These are phyloP conservation scores for Fusarium sp. DNA, from an alignment of 2,329 filamentous ascomycete species.

Conservation along the genomic window DNA sequence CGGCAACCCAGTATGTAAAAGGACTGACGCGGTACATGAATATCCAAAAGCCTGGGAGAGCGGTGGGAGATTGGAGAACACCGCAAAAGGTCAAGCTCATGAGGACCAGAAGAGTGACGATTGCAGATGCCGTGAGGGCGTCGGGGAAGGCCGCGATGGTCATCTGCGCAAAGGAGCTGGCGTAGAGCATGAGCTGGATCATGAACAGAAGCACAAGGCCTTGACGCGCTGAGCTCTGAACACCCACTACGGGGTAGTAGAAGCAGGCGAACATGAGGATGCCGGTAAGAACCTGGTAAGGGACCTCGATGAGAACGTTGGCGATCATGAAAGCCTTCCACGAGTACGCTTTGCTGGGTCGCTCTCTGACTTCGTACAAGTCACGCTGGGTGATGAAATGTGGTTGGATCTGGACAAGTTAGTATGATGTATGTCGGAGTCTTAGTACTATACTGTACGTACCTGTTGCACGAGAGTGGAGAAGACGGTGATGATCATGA, in stretches of 20 bases:
- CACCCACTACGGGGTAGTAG: slow-evolving; percentile 74
- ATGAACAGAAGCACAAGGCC: slow-evolving; percentile 75
- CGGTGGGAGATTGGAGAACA: slow-evolving; percentile 67
- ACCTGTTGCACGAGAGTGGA: slow-evolving; percentile 74
- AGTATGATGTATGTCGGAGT: slow-evolving; percentile 40
- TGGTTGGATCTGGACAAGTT: slow-evolving; percentile 71
- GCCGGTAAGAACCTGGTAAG: slow-evolving; percentile 75
- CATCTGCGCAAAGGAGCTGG: slow-evolving; percentile 80
- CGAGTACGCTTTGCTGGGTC: slow-evolving; percentile 79
- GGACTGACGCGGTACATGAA: slow-evolving; percentile 78
- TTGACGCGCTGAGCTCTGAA: slow-evolving; percentile 67
- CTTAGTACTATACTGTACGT: neutral
- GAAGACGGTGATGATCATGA: slow-evolving; percentile 83
- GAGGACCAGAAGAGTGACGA: slow-evolving; percentile 67
- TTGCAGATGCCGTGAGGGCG: slow-evolving; percentile 64
- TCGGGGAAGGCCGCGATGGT: slow-evolving; percentile 77
- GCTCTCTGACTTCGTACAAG: slow-evolving; percentile 82
- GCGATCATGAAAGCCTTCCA: slow-evolving; percentile 80
- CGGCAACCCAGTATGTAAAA: slow-evolving; percentile 74
- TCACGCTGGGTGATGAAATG: slow-evolving; percentile 80
- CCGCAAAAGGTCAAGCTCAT: slow-evolving; percentile 52
- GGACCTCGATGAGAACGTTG: slow-evolving; percentile 79
- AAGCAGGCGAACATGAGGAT: slow-evolving; percentile 74
- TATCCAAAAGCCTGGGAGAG: slow-evolving; percentile 76
- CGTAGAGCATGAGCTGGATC: slow-evolving; percentile 77